Evolutionary conservation across 371 early-diverging fungal genomes (phyloP), one percentile per base, ranked within the genome.

Genomic region (Saksenaea oblongispora): DNA sequence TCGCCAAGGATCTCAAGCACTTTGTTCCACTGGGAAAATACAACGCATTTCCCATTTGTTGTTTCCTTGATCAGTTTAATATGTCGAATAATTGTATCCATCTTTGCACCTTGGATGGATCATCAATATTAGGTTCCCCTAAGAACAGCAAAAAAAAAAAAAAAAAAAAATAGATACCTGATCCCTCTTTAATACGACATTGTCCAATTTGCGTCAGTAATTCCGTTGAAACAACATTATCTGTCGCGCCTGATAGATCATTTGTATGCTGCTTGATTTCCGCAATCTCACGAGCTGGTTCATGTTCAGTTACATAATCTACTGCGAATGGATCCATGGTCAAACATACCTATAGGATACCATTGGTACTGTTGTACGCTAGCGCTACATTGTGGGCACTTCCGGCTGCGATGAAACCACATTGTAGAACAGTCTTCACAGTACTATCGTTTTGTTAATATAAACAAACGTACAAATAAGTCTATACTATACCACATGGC

Each of bases 11-110:
- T 74, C 1, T 79, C 70, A 22, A 91, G 74, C 1, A 88, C 84
- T 27, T 76, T 72, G 10, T 74, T 70, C 89, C 90, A 91, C 55
- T 91, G 92, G 2, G 89, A 89, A 66, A 91, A 91, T 3, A 90
- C 74, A 1, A 90, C 73, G 13, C 80, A 76, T 70, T 90, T 90
- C n/a, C 78, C 83, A 7, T 63, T 62, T 1, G 79, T 75, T 18
- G 70, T 72, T 27, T 58, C 39, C 22, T 76, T 69, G 31, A 89
- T 71, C 51, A 77, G 74, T 13, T 78, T 61, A 24, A 91, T 79
- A 63, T 90, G 90, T 13, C 82, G 76, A 10, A 88, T 67, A 37
- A 91, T 79, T 34, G 79, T 77, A 65, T 91, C 90, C 14, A 89
- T 63, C 64, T 91, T 91, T 15, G 78, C 74, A 5, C 79, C 79